Base-by-base conservation (phyloP, 805 yeast genomes). In the Brettanomyces nanus region DNA sequence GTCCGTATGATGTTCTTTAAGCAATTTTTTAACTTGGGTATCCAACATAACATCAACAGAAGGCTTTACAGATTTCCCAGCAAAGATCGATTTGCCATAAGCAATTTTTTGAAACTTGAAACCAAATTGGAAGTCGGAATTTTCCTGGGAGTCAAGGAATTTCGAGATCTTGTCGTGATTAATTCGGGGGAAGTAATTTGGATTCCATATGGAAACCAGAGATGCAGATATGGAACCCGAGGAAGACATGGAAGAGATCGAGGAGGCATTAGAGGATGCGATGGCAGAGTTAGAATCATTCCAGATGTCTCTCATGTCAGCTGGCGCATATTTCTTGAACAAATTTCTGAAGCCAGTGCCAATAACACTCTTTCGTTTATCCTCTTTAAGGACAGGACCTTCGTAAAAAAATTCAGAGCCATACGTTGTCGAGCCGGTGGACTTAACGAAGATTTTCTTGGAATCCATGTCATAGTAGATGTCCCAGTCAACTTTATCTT, bases 401-500 rank as follows among this genome's bases (percentile, higher is more conserved):
- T 29, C 28, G 9, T 13, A 11, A 48, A 48, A 36, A 25, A 34
- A 38, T 25, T 45, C 31, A 10, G 42, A 14, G 13, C 37, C 41
- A 17, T 29, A 29, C 15, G 28, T 15, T 5, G 7, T 13, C 6
- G 35, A 19, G 5, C 39, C 37, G 9, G 37, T 29, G 44, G n/a
- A 33, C 17, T 35, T 35, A 10, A 40, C 33, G 22, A 52, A 46
- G 28, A 76, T 48, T 38, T 63, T 68, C 33, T 70, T 71, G 0
- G 65, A 36, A 48, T 80, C 87, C 43, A 81, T 48, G 52, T 81
- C 79, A 40, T 76, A 72, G 42, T 74, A 66, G 23, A 76, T 53
- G 53, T 81, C 84, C 81, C 83, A 80, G 18, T 41, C 42, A 5
- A 53, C 64, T 40, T 69, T 69, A 23, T 71, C 66, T 48, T 75